Base-by-base conservation (phyloP, 2,329 filamentous ascomycete species). In the Fusarium globosum region DNA sequence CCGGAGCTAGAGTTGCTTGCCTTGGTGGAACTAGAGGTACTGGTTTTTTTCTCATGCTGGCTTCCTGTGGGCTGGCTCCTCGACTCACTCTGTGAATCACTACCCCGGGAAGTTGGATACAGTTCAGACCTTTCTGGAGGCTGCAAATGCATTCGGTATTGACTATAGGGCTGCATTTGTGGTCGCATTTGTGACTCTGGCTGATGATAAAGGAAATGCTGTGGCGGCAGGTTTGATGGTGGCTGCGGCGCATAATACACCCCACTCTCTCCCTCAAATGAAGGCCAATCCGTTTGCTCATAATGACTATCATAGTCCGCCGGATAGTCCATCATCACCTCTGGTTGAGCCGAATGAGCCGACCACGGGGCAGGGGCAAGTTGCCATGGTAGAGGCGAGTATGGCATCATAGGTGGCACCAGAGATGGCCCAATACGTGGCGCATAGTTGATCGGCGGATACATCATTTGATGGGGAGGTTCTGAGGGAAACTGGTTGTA, bases 341-440 rank as follows among this genome's bases (percentile, higher is more conserved):
- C 33, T 28, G 62, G 48, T 14, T 65, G 55, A n/a, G 35, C 15
- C 18, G 38, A 21, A 42, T 53, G 61, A n/a, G 33, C 16, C 14
- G n/a, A 28, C 62, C 56, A 71, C 16, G 42, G 46, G 48, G 33
- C 21, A 8, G 67, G 26, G 18, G 56, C 43, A 43, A 74, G 61
- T n/a, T 33, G 36, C 71, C 62, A 72, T n/a, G 67, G 41, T 8
- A 61, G 41, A 42, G 61, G 35, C 11, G 71, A 41, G 42, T 59
- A 68, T 16, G 71, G 36, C 62, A 68, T 46, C 21, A 53, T 43
- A 39, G 69, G 15, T 13, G 63, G 61, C 7, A 36, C 38, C 33
- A 68, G 42, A 28, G 35, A 38, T 13, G 33, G 71, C n/a, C 45
- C 35, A 12, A 68, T 53, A 35, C 30, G 38, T 26, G 67, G 38